These are phyloP conservation scores for Boletus vermiculosoides DNA, from an alignment of 768 basidiomycete genomes.

Conservation along the genomic window DNA sequence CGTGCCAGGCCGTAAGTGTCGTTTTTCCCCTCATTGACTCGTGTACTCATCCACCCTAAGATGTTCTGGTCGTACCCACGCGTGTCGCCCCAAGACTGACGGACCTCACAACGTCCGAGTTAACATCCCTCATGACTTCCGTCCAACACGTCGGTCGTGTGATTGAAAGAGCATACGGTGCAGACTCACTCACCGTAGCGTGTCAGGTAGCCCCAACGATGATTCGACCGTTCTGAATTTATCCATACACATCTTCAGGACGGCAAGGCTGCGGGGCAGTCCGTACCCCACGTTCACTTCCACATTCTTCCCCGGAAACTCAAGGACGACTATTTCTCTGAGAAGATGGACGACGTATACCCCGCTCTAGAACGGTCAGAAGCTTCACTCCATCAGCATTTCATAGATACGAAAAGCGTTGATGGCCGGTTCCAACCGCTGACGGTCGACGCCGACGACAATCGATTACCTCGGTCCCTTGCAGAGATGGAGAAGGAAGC, in stretches of 20 bases:
- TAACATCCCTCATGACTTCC: conserved; percentile 75
- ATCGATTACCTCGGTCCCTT: conserved; percentile 55
- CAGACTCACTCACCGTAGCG: conserved; percentile 82
- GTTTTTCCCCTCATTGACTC: too few relatives aligned
- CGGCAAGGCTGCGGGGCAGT: conserved; percentile 81
- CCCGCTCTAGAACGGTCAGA: conserved; percentile 72
- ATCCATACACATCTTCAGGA: conserved; percentile 51
- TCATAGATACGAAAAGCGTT: conserved; percentile 22
- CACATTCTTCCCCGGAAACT: conserved; percentile 85
- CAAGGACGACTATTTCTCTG: conserved; percentile 63
- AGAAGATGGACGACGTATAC: conserved; percentile 71
- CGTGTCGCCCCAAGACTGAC: conserved; percentile 54
- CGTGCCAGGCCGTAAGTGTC: conserved; percentile 83
- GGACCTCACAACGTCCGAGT: conserved; percentile 62
- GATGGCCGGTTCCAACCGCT: conserved; percentile 38
- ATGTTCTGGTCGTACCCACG: conserved; percentile 61
- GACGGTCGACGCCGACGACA: conserved; percentile 69
- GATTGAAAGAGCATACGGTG: conserved; percentile 79
- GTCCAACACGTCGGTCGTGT: conserved; percentile 77
- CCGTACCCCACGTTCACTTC: conserved; percentile 82
- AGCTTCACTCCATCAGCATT: conserved; percentile 42
- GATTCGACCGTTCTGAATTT: background rate
- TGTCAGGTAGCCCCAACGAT: conserved; percentile 63
- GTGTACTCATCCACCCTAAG: conserved; percentile 32
- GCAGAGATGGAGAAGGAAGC: conserved; percentile 85